Base-by-base conservation (phyloP, 2,329 filamentous ascomycete species). In the Aspergillus novofumigatus region DNA sequence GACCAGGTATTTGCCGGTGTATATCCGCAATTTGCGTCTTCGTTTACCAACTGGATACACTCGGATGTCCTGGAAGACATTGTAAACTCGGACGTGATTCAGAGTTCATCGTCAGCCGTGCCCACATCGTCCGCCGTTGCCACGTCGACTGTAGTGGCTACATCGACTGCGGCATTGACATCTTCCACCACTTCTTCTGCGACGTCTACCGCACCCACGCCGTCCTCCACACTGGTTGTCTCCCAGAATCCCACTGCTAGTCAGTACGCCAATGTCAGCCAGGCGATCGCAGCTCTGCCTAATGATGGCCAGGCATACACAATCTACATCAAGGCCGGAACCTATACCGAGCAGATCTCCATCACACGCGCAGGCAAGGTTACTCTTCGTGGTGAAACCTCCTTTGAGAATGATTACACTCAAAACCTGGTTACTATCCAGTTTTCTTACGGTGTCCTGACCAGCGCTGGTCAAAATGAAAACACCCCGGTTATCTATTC, bases 211-310 rank as follows among this genome's bases (percentile, higher is more conserved):
- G 56, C 64, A 14, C 51, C 65, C 11, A 57, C 64, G 0, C 55
- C 64, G 10, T 65, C 66, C 45, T 64, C 69, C 6, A 70, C 71
- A 3, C 68, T 75, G 0, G 75, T 73, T 3, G 64, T 75, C 38
- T 53, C 52, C 3, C 52, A 21, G 1, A 67, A 69, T 55, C 55
- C 77, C 29, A 62, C 75, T 2, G 66, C 65, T 2, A 72, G 72
- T 14, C 71, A 79, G 38, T 80, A 76, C 56, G 62, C 67, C 21
- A 77, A 72, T 4, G 71, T 81, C 1, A 71, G 74, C 3, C 73
- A 77, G 14, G 79, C 79, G 6, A 70, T 80, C 21, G 72, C 70
- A 11, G 77, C 77, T 9, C 66, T 81, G 9, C 76, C 77, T 10
- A 74, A 70, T 49, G 74, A 78, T 51, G 68, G 71, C 41, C 67